phyloP scores from a whole-genome alignment of 495 filamentous ascomycete genomes.

The Aspergillus incahuasiensis region DNA sequence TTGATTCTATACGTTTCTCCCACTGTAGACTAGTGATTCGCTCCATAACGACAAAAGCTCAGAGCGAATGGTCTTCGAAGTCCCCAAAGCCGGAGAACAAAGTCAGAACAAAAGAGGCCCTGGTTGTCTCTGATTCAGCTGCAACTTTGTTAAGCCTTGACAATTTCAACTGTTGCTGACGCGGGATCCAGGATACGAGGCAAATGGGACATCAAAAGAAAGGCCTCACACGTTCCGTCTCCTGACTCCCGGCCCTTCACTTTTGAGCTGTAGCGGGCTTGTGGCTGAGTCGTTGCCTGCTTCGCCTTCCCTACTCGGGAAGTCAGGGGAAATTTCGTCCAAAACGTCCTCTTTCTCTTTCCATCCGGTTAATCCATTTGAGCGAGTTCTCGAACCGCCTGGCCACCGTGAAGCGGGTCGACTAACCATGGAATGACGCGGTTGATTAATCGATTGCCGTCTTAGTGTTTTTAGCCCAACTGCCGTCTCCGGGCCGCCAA shows the following conservation, averaged over 20 bases:
- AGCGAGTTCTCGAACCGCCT: slow-evolving; percentile 3
- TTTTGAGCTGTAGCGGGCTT: not conserved
- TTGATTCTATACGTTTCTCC: not conserved
- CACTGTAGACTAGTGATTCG: not conserved
- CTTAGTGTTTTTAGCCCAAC: slow-evolving; percentile 5
- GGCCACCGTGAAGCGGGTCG: slow-evolving; percentile 3
- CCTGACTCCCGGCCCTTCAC: not conserved
- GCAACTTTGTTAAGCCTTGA: too few species aligned
- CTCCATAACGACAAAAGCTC: too few species aligned
- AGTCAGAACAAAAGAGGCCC: too few species aligned
- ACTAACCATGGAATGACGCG: not conserved
- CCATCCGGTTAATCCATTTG: not conserved
- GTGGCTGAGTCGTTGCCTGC: not conserved
- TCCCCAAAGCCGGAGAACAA: too few species aligned
- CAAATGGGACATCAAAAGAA: not conserved
- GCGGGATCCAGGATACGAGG: not conserved
- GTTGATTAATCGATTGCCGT: not conserved
- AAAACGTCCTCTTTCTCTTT: not conserved
- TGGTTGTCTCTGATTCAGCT: too few species aligned
- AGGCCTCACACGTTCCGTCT: not conserved
- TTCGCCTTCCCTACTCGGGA: not conserved
- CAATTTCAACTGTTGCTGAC: not conserved
- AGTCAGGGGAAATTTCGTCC: not conserved
- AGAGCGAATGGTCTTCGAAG: too few species aligned
- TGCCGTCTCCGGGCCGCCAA: not conserved